Base-by-base conservation (phyloP, 2,329 filamentous ascomycete genomes). In the Aspergillus ochraceoroseus region DNA sequence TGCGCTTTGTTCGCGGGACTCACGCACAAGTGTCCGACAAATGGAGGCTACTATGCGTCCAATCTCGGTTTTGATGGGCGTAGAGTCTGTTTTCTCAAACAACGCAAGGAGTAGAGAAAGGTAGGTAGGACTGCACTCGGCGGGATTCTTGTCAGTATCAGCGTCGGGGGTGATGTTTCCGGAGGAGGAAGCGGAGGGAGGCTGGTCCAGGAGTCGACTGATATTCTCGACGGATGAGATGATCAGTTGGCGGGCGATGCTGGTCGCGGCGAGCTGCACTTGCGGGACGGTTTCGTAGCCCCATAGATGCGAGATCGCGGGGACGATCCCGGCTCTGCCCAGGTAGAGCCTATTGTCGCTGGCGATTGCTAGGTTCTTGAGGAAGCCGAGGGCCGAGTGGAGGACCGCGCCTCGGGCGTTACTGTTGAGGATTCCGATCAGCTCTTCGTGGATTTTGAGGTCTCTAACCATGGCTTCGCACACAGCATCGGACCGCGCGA, bases 291-390 rank as follows among this genome's bases (percentile, higher is more conserved):
- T 64, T 23, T 70, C 63, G 41, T 65, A 64, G 5, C 48, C 54
- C 63, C 68, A 68, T 31, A 70, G 46, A 13, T 53, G 56, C 19
- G 65, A 63, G 15, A 69, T 48, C 5, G 62, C 59, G 43, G 61
- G 55, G 19, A 71, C 58, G 12, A 65, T 58, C 9, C 62, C 66
- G 13, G 63, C 63, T 22, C 63, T 54, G 6, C 63, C 66, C 14
- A 73, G 52, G 29, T 48, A 45, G 22, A 54, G 41, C 33, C 63
- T 62, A 43, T 73, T 70, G n/a, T 65, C 55, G 26, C 59, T 56
- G 13, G 67, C 61, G 36, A 72, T 67, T 6, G 67, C 65, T 7
- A 73, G 55, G 40, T 73, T 73, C 43, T 72, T 73, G 27, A 73
- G 51, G 32, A 72, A 70, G 5, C 70, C 67, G 7, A 71, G 61